Conservation (phyloP, 768 basidiomycete species). For the Aureoboletus auriporus region DNA sequence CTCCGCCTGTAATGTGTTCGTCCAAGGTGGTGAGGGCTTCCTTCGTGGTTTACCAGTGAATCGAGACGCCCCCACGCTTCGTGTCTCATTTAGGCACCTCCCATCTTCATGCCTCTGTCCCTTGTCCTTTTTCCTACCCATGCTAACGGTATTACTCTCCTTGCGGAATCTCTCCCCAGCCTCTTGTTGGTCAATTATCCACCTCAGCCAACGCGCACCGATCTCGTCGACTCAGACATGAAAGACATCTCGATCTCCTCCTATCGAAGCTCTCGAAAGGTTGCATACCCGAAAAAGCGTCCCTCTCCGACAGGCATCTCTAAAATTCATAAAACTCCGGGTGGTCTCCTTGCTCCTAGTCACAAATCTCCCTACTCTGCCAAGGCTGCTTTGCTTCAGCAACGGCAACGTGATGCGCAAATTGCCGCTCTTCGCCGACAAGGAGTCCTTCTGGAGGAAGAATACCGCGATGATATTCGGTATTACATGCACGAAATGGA, state of each 20-base stretch:
- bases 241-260: slow-evolving; percentile 67
- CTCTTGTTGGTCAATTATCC: slow-evolving; percentile 41
- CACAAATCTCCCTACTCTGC: slow-evolving; percentile 65
- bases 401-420: slow-evolving; percentile 67
- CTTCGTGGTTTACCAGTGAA: background rate
- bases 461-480: slow-evolving; percentile 91
- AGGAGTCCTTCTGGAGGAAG: slow-evolving; percentile 84
- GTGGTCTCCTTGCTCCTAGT: slow-evolving; percentile 40
- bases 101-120: slow-evolving; percentile 3
- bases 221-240: slow-evolving; percentile 46
- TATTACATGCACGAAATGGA: slow-evolving; percentile 98
- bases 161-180: slow-evolving; percentile 30
- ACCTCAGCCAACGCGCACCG: slow-evolving; percentile 33
- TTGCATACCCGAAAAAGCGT: slow-evolving; percentile 79
- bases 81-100: slow-evolving; percentile 3
- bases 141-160: slow-evolving; percentile 19
- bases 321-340: slow-evolving; percentile 59
- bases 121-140: slow-evolving; percentile 4
- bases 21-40: background rate
- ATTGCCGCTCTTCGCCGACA: slow-evolving; percentile 66
- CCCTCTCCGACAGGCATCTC: slow-evolving; percentile 78
- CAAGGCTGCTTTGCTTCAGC: slow-evolving; percentile 55
- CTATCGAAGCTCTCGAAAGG: slow-evolving; percentile 57
- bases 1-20: slow-evolving; percentile 5
- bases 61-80: background rate